Conservation (phyloP, 306 rosid species). For the Vigna mungo region DNA sequence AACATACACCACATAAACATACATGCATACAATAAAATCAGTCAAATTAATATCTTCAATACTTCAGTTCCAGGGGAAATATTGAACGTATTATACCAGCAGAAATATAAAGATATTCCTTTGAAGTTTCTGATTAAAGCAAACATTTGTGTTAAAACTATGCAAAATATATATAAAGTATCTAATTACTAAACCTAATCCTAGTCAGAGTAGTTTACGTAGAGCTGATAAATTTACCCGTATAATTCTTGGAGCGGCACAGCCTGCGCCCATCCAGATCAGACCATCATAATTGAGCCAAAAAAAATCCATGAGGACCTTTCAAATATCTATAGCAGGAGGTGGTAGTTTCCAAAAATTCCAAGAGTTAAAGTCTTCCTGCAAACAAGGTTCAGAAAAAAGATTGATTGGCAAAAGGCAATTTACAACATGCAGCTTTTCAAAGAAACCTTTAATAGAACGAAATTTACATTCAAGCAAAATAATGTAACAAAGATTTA, state of each 20-base stretch:
- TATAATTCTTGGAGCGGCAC: conserved; percentile 38
- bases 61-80: background rate
- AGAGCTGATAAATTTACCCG: conserved; percentile 51
- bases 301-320: conserved; percentile 2
- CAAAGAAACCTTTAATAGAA: conserved; percentile 5
- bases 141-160: background rate
- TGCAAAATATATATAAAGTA: background rate
- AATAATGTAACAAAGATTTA: conserved; percentile 15
- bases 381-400: conserved; percentile 43
- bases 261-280: conserved; percentile 39
- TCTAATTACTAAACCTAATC: conserved; percentile 21
- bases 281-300: conserved; percentile 40
- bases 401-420: background rate
- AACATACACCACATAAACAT: conserved; percentile 7
- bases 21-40: background rate
- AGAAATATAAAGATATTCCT: background rate
- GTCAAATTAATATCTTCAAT: background rate
- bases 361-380: conserved; percentile 98
- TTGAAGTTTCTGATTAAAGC: background rate
- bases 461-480: conserved; percentile 16
- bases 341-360: conserved; percentile 91
- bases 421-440: conserved; percentile 4
- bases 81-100: conserved; percentile 1
- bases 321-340: conserved; percentile 55
- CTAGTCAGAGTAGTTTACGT: conserved; percentile 4